Base-by-base conservation (phyloP, 2,329 filamentous ascomycete species). In the Nemania sp. region DNA sequence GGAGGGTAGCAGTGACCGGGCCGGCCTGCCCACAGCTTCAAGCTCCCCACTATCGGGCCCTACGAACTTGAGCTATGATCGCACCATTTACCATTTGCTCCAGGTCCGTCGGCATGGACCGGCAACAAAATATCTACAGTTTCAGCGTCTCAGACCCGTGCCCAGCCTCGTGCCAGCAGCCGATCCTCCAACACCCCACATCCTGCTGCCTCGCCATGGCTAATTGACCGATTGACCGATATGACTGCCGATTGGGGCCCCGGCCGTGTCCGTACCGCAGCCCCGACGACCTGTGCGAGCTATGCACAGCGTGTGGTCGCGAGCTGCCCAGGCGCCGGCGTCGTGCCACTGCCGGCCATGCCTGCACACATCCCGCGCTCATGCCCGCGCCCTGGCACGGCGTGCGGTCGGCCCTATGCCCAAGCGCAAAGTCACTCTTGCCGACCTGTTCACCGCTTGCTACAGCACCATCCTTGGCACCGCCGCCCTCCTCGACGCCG, bases 261-360 rank as follows among this genome's bases (percentile, higher is more conserved):
- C 46, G 37, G 31, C 42, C 46, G 37, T 26, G 47, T 50, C 28
- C 15, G 44, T 4, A 17, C 44, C 40, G 22, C 31, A 55, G 30
- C 7, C 23, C 28, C 30, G 52, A 55, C 61, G 67, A 64, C 28
- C 66, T 66, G 75, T 68, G 59, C 65, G 66, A 62, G 74, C 68
- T 66, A 91, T 91, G 88, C 83, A 83, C 72, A 78, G 79, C 60
- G 69, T 90, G 62, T 87, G 86, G 84, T 84, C 83, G 71, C 81
- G 84, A 74, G 81, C 83, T 73, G 78, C 80, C 65, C 81, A 81
- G 77, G 79, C 78, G 73, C 81, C 80, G 54, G 65, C 64, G 71
- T 77, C 80, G 64, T 88, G 84, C 73, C 79, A 79, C 71, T 89
- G 84, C 73, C 77, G 80, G 62, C 76, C 81, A 65, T 88, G 84